phyloP scores from a whole-genome alignment of 768 basidiomycete genomes.

The Cystofilobasidium bisporidii region DNA sequence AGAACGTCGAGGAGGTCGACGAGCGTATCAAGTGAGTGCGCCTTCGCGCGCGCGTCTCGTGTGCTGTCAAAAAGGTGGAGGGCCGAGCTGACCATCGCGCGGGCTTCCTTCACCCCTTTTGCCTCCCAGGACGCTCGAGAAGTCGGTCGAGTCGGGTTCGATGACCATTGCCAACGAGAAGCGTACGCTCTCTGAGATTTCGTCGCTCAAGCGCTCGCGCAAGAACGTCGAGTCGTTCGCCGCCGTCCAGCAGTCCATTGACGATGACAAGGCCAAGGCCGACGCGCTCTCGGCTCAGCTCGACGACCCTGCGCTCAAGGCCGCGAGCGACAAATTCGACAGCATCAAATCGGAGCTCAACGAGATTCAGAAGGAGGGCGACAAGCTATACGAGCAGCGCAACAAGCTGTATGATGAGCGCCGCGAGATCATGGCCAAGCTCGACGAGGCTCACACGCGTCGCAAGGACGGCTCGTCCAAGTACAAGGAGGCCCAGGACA shows the following conservation, averaged over 20 bases:
- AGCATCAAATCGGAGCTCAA: slow-evolving; percentile 75
- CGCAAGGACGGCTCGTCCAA: slow-evolving; percentile 24
- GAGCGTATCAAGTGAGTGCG: slow-evolving; percentile 59
- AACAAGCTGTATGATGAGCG: slow-evolving; percentile 80
- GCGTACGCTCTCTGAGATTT: slow-evolving; percentile 84
- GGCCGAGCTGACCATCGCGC: too few relatives aligned
- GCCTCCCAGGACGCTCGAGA: slow-evolving; percentile 61
- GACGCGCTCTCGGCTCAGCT: slow-evolving; percentile 73
- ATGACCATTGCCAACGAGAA: slow-evolving; percentile 94
- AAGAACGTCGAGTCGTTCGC: slow-evolving; percentile 72
- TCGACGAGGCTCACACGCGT: slow-evolving; percentile 31
- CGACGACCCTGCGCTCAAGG: slow-evolving; percentile 82
- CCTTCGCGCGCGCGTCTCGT: too few relatives aligned
- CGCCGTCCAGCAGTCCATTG: slow-evolving; percentile 66
- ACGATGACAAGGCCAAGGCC: slow-evolving; percentile 59
- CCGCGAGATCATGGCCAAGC: slow-evolving; percentile 52
- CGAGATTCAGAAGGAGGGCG: slow-evolving; percentile 70
- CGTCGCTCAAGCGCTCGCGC: slow-evolving; percentile 58
- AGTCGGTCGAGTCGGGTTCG: slow-evolving; percentile 79
- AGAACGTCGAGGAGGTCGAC: slow-evolving; percentile 76
- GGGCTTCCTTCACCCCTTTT: neutral
- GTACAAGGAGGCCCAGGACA: slow-evolving; percentile 29
- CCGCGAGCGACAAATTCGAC: slow-evolving; percentile 68
- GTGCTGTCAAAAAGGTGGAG: too few relatives aligned
- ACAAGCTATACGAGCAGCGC: slow-evolving; percentile 67